Percentiles rank a stretch among this genome's conserved stretches.
These are phyloP conservation scores for Ottelia alismoides DNA, from an alignment of 106 monocot genomes.

Conservation along the genomic window DNA sequence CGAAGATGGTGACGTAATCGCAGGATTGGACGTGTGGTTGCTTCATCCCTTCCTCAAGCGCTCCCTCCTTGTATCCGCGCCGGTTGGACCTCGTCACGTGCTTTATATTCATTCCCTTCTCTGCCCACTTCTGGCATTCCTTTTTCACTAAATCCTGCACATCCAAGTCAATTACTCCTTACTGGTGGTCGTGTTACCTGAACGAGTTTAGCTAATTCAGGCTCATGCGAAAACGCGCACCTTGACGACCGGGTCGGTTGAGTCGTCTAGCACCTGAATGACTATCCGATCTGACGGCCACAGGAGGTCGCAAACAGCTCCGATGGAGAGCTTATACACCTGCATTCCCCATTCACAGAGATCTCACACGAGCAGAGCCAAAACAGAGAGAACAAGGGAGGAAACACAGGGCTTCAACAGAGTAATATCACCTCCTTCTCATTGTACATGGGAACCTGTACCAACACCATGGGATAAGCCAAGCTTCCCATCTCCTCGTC, in stretches of 20 bases:
- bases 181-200: background rate
- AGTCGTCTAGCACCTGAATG: conserved; percentile 56
- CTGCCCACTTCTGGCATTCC: too few relatives aligned
- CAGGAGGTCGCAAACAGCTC: conserved; percentile 28
- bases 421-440: conserved; percentile 17
- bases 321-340: conserved; percentile 55
- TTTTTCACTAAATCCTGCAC: too few relatives aligned
- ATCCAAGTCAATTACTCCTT: background rate
- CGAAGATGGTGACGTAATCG: conserved; percentile 7
- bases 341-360: too few relatives aligned
- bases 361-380: too few relatives aligned
- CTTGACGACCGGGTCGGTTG: conserved; percentile 34
- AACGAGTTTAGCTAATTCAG: background rate
- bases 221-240: background rate
- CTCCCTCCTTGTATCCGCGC: conserved; percentile 11
- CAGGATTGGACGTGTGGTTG: conserved; percentile 1
- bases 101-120: conserved; percentile 7
- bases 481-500: conserved; percentile 31
- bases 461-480: conserved; percentile 22
- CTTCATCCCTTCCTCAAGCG: conserved; percentile 3
- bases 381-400: too few relatives aligned
- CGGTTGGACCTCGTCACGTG: conserved; percentile 4
- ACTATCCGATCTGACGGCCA: conserved; percentile 52
- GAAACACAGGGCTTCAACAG: too few relatives aligned
- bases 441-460: conserved; percentile 21